phyloP scores from a whole-genome alignment of 345 rosid genomes.

The Aquilaria malaccensis region DNA sequence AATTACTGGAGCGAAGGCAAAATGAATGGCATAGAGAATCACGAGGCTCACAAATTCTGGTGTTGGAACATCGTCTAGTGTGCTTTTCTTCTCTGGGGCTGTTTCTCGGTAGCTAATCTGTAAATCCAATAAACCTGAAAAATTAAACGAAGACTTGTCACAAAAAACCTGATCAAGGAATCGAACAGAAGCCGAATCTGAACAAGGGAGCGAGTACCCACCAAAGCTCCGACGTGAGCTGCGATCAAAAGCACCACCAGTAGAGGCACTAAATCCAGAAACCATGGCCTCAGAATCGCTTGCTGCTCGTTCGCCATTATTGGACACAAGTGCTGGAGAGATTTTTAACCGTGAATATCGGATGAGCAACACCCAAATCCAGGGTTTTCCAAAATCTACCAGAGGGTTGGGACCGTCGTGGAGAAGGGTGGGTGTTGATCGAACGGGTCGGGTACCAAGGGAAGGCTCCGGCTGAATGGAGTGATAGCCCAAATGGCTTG shows the following conservation, averaged over 20 bases:
- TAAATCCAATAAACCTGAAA: constrained; percentile 76
- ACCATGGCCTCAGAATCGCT: constrained; percentile 46
- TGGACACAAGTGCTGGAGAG: background rate
- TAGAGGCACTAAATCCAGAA: constrained; percentile 57
- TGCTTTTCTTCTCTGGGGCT: constrained; percentile 65
- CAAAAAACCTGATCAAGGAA: background rate
- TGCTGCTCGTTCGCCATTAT: constrained; percentile 43
- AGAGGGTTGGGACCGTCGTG: too few relatives aligned
- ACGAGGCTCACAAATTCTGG: background rate
- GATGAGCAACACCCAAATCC: background rate
- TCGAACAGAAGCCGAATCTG: background rate
- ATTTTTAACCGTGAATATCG: background rate
- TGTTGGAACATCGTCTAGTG: constrained; percentile 25
- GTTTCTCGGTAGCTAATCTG: constrained; percentile 66
- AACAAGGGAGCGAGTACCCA: constrained; percentile 17
- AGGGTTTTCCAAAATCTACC: too few relatives aligned
- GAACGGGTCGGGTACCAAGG: too few relatives aligned
- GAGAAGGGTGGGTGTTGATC: too few relatives aligned
- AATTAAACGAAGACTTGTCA: background rate
- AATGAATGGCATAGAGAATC: constrained; percentile 6
- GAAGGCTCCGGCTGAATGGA: too few relatives aligned
- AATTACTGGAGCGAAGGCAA: background rate
- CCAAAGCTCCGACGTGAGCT: constrained; percentile 81
- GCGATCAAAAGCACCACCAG: constrained; percentile 60
- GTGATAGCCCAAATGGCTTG: too few relatives aligned